These are phyloP conservation scores for Anthracocystis panici-leucophaei DNA, from an alignment of 1,284 basidiomycete genomes.

Conservation along the genomic window DNA sequence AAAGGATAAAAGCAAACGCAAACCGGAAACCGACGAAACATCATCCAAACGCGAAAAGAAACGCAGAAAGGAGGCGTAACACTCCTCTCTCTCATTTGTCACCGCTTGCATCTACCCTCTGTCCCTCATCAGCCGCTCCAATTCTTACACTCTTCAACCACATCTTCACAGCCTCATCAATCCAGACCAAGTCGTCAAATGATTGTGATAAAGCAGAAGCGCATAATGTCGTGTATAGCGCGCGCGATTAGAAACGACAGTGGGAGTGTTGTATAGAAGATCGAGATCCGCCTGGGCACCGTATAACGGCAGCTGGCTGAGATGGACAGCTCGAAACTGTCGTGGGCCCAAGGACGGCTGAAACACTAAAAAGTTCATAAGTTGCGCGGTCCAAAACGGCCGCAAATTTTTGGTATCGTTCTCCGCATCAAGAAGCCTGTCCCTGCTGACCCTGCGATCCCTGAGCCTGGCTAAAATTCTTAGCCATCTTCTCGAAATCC, in stretches of 20 bases:
- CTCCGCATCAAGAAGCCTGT: not conserved
- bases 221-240: too few relatives aligned
- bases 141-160: not conserved
- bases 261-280: too few relatives aligned
- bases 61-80: slow-evolving; percentile 32
- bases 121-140: not conserved
- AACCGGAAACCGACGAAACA: slow-evolving; percentile 3
- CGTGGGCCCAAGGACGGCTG: too few relatives aligned
- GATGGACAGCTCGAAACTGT: too few relatives aligned
- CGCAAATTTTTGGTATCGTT: not conserved
- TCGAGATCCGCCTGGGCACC: too few relatives aligned
- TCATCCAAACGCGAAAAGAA: slow-evolving; percentile 38
- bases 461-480: slow-evolving; percentile 35
- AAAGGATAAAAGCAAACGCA: slow-evolving; percentile 23
- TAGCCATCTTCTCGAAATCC: slow-evolving; percentile 62
- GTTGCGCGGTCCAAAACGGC: too few relatives aligned
- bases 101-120: not conserved
- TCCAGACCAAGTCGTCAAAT: not conserved
- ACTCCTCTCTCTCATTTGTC: not conserved
- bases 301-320: too few relatives aligned
- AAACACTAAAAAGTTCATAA: too few relatives aligned
- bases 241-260: too few relatives aligned
- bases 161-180: too few relatives aligned
- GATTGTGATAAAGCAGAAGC: too few relatives aligned
- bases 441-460: slow-evolving; percentile 1